Evolutionary conservation across 192 early-diverging fungal genomes (phyloP).

Genomic region (Diversispora epigaea): DNA sequence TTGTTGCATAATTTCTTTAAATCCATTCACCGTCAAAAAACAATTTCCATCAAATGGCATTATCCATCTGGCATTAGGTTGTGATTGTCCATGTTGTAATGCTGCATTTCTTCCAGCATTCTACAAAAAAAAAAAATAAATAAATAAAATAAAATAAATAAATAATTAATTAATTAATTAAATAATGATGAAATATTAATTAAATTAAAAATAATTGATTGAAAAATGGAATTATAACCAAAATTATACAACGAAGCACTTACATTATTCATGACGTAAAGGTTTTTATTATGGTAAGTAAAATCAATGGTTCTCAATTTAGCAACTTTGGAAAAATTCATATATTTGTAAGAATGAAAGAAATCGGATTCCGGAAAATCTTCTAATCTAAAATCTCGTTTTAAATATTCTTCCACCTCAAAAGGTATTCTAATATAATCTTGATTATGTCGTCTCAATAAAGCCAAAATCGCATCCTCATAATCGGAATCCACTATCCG

Average conservation of each 20-base stretch:
- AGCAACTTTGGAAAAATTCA: conserved; percentile 55
- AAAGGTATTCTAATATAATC: conserved; percentile 60
- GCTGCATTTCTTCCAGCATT: conserved; percentile 63
- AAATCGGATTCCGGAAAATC: conserved; percentile 65
- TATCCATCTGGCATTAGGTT: conserved; percentile 56
- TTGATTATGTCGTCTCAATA: conserved; percentile 51
- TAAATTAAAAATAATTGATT: too few relatives aligned
- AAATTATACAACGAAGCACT: conserved; percentile 11
- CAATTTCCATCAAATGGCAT: conserved; percentile 67
- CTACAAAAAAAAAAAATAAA: conserved; percentile 39
- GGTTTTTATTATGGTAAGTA: conserved; percentile 64
- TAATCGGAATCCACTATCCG: conserved; percentile 59
- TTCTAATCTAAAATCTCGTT: conserved; percentile 58
- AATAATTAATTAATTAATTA: too few relatives aligned
- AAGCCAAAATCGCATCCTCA: conserved; percentile 52
- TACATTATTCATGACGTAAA: conserved; percentile 71
- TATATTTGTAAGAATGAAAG: conserved; percentile 61
- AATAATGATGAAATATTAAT: background rate
- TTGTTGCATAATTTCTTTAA: conserved; percentile 53
- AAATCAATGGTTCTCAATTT: conserved; percentile 60
- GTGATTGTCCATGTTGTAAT: conserved; percentile 49
- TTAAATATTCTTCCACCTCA: conserved; percentile 51
- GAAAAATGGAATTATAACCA: conserved; percentile 29
- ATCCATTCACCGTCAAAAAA: conserved; percentile 54
- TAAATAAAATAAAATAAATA: too few relatives aligned